Conservation (phyloP, 2,329 filamentous ascomycete genomes). For the Pestalotiopsis sp. region DNA sequence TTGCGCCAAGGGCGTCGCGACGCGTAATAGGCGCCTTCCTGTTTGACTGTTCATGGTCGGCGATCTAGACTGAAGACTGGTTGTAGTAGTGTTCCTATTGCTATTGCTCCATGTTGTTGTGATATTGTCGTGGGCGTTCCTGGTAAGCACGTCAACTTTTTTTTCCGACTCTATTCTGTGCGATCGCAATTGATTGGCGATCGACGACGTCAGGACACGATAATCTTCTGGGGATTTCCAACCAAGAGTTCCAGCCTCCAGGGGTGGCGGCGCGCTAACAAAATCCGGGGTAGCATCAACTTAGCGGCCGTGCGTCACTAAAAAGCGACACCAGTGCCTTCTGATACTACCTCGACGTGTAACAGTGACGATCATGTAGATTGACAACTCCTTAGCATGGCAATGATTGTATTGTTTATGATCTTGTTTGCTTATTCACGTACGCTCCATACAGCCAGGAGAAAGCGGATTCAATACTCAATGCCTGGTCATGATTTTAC, state of each 20-base stretch:
- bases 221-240: background rate
- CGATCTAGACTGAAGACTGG: background rate
- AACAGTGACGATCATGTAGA: too few relatives aligned
- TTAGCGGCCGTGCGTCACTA: background rate
- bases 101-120: background rate
- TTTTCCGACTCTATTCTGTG: background rate
- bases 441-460: too few relatives aligned
- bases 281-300: slow-evolving; percentile 3
- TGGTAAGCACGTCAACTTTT: background rate
- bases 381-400: too few relatives aligned
- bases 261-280: background rate
- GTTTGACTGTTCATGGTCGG: slow-evolving; percentile 9
- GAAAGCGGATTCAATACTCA: background rate
- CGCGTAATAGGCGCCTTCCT: slow-evolving; percentile 14
- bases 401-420: too few relatives aligned
- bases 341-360: too few relatives aligned
- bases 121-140: background rate
- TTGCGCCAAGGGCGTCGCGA: slow-evolving; percentile 1
- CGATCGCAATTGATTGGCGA: slow-evolving; percentile 2
- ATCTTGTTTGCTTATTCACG: too few relatives aligned
- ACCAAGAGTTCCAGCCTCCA: background rate
- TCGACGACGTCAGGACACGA: slow-evolving; percentile 14
- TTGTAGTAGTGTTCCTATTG: background rate
- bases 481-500: background rate
- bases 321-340: background rate